Evolutionary conservation across 176 grass and related monocot species (phyloP).

Genomic region (Microstegium vimineum): DNA sequence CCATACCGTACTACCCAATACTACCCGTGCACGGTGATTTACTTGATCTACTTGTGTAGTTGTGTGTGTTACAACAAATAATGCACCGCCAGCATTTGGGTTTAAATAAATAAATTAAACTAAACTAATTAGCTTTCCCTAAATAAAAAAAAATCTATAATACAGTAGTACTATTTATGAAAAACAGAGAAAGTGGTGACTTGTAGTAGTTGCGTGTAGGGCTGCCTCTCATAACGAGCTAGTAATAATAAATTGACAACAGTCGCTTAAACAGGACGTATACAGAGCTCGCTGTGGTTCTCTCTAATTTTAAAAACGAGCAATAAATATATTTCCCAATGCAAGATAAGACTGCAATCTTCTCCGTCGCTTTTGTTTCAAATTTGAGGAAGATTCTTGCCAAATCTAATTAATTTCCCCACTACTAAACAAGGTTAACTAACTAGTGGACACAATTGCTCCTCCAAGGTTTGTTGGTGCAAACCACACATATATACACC

Average conservation of each 20-base stretch:
- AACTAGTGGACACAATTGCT: neutral
- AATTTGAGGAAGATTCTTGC: neutral
- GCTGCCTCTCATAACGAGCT: neutral
- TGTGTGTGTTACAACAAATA: no score
- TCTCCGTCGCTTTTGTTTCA: slow-evolving; percentile 1
- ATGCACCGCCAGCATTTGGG: no score
- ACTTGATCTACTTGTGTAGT: no score
- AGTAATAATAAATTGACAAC: neutral
- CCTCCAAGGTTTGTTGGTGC: neutral
- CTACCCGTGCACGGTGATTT: no score
- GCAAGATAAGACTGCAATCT: neutral
- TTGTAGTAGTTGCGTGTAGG: neutral
- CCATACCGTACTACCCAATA: no score
- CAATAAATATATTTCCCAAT: neutral
- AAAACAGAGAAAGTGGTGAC: neutral
- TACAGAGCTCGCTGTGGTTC: no score
- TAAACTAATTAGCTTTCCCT: no score
- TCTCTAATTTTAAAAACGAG: neutral
- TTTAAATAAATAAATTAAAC: no score
- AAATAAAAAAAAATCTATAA: no score
- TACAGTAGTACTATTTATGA: no score
- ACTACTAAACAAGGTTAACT: neutral
- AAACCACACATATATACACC: neutral
- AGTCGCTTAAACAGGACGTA: neutral
- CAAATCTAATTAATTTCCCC: neutral